These are phyloP conservation scores for Penicillium palitans DNA, from an alignment of 2,329 filamentous ascomycete genomes.

Conservation along the genomic window DNA sequence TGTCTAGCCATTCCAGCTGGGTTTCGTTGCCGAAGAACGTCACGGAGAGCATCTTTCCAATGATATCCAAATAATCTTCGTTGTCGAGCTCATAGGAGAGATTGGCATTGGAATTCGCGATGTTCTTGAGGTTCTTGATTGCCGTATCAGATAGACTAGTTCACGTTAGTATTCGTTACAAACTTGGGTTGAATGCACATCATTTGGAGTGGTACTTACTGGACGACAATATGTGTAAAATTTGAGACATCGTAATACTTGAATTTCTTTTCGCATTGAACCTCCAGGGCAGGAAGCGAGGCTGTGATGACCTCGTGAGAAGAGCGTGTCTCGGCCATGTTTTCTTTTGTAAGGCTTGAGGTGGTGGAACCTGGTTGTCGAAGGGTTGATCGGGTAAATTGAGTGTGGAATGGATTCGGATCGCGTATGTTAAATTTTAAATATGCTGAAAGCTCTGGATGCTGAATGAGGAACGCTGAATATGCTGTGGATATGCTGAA, in stretches of 20 bases:
- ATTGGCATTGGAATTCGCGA: not conserved
- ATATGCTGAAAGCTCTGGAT: not conserved
- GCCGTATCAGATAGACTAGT: not conserved
- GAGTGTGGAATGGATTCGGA: not conserved
- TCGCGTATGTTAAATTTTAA: not conserved
- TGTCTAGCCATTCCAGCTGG: not conserved
- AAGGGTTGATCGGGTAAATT: not conserved
- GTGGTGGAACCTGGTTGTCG: not conserved
- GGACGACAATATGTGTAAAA: not conserved
- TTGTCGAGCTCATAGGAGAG: too few species aligned
- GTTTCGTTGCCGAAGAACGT: not conserved
- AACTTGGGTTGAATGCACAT: not conserved
- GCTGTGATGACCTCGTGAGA: not conserved
- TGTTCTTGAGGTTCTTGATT: not conserved
- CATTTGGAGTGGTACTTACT: not conserved
- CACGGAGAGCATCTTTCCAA: not conserved
- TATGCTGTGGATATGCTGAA: not conserved
- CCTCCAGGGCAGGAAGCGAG: not conserved
- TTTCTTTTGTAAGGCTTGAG: not conserved
- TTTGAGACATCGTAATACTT: not conserved
- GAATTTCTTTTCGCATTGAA: not conserved
- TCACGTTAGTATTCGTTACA: not conserved
- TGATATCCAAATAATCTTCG: not conserved
- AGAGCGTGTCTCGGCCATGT: not conserved
- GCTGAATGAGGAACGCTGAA: not conserved